These are phyloP conservation scores for Aspergillus sp. DNA, from an alignment of 2,329 filamentous ascomycete genomes.

Conservation along the genomic window DNA sequence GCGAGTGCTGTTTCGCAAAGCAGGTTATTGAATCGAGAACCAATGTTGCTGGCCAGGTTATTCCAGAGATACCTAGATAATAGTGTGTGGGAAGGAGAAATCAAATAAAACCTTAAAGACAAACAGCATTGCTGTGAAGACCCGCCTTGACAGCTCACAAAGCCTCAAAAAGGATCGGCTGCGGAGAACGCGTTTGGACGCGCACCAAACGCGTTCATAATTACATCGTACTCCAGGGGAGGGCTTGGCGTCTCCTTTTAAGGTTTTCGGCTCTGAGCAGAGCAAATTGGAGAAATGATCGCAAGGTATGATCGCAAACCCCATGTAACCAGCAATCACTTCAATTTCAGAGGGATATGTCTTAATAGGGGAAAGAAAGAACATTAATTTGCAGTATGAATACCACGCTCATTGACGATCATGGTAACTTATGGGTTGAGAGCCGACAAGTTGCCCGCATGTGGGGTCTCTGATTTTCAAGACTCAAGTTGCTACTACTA, in stretches of 20 bases:
- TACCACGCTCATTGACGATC: too few species aligned
- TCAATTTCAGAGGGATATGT: too few species aligned
- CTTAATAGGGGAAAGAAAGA: too few species aligned
- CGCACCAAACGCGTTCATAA: background rate
- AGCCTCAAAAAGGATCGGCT: background rate
- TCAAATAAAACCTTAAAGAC: background rate
- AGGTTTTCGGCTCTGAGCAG: too few species aligned
- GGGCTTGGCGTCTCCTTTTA: background rate
- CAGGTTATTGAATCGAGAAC: background rate
- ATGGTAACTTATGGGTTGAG: too few species aligned
- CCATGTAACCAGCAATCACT: too few species aligned
- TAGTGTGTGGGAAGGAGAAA: background rate
- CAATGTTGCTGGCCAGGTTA: background rate
- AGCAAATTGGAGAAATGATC: background rate
- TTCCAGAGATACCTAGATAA: background rate
- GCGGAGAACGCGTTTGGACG: slow-evolving; percentile 9
- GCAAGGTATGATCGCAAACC: too few species aligned
- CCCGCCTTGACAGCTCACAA: background rate
- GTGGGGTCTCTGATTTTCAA: background rate
- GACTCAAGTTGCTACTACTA: background rate
- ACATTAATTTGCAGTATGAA: too few species aligned
- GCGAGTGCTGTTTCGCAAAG: background rate
- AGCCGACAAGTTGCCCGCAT: too few species aligned
- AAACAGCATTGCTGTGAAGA: background rate
- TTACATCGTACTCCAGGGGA: too few species aligned